Conservation (phyloP, 768 basidiomycete genomes). For the Boletus huronensis region DNA sequence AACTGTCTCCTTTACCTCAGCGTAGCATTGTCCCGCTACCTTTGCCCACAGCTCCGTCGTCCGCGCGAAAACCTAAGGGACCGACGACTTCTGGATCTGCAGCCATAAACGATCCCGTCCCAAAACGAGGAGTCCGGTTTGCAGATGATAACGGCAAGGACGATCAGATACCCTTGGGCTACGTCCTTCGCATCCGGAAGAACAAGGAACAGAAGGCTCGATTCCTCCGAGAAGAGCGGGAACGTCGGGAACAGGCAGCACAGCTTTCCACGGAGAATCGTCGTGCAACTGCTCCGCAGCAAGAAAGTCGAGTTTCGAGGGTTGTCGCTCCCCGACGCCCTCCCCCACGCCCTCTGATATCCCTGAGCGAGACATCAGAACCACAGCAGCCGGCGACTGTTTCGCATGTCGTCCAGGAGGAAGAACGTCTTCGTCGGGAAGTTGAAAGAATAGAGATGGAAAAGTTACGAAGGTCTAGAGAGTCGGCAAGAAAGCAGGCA, state of each 20-base stretch:
- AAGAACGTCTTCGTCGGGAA: conserved; percentile 45
- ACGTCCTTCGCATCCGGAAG: conserved; percentile 69
- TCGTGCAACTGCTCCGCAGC: conserved; percentile 13
- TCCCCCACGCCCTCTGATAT: conserved; percentile 15
- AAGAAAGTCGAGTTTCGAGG: conserved; percentile 12
- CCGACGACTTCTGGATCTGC: conserved; percentile 10
- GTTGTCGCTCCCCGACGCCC: conserved; percentile 14
- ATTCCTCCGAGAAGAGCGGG: conserved; percentile 59
- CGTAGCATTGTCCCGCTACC: neutral
- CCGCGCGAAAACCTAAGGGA: neutral
- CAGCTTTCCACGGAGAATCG: conserved; percentile 32
- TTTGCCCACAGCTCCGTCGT: neutral
- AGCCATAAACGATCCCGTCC: conserved; percentile 9
- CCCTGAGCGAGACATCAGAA: conserved; percentile 12
- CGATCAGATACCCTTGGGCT: conserved; percentile 63
- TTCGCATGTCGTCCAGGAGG: conserved; percentile 33
- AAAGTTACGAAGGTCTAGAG: conserved; percentile 44
- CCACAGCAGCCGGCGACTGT: conserved; percentile 1
- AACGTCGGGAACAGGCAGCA: conserved; percentile 44
- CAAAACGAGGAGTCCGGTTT: conserved; percentile 58
- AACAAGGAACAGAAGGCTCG: conserved; percentile 69
- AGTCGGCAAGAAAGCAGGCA: conserved; percentile 30
- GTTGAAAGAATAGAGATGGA: conserved; percentile 47
- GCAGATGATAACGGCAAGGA: conserved; percentile 60
- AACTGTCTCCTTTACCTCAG: conserved; percentile 2